phyloP scores from a whole-genome alignment of 139 green algal genomes.

The Gonium pectorale region DNA sequence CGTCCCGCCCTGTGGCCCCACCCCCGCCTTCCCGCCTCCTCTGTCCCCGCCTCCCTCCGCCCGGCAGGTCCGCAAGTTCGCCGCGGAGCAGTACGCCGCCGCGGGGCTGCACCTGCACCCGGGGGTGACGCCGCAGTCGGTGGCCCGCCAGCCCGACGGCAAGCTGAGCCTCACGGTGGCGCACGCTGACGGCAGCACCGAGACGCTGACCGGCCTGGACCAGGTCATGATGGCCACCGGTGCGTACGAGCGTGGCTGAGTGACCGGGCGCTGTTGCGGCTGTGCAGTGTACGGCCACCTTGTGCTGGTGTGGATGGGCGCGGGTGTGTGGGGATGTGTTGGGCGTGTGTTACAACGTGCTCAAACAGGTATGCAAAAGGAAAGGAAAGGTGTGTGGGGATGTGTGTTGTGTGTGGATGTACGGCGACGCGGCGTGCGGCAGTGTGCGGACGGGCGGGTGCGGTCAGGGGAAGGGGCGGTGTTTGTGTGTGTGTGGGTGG shows the following conservation, averaged over 20 bases:
- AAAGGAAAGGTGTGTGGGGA: no score
- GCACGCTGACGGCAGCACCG: slow-evolving; percentile 53
- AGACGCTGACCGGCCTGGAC: slow-evolving; percentile 66
- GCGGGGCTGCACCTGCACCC: slow-evolving; percentile 76
- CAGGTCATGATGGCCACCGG: slow-evolving; percentile 76
- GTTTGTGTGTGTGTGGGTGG: no score
- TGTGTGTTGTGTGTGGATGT: no score
- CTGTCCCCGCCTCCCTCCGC: not conserved
- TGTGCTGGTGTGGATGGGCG: no score
- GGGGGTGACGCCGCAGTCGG: slow-evolving; percentile 55
- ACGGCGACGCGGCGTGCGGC: no score
- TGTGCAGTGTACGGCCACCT: no score
- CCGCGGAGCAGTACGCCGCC: slow-evolving; percentile 66
- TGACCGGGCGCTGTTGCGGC: no score
- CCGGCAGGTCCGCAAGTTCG: slow-evolving; percentile 70
- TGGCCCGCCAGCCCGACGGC: slow-evolving; percentile 55
- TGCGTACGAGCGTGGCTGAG: not conserved
- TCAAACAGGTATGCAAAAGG: no score
- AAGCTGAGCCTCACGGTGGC: slow-evolving; percentile 58
- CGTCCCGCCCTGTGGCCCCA: not conserved
- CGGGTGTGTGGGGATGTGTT: no score
- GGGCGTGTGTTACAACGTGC: no score
- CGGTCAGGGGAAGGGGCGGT: no score
- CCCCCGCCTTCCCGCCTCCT: not conserved
- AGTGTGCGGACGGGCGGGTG: no score